Evolutionary conservation across 352 stramenopile genomes (phyloP).

Genomic region (Globisporangium camurandrum): DNA sequence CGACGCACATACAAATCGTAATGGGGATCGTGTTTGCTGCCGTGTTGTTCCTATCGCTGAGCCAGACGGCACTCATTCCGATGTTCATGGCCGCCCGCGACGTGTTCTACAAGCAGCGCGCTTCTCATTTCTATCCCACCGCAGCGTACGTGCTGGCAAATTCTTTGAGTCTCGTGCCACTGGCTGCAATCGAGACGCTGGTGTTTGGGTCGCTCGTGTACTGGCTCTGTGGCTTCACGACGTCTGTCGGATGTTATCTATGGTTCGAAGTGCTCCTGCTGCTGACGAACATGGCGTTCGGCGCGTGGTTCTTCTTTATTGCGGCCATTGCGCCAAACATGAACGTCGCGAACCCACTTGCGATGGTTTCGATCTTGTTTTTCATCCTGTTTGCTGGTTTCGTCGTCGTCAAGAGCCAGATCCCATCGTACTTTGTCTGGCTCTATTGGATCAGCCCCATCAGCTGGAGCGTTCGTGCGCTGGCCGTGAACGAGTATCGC

Average conservation of each 20-base stretch:
- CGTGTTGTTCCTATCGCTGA: conserved; percentile 68
- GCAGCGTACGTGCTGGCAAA: conserved; percentile 52
- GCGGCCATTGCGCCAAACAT: conserved; percentile 18
- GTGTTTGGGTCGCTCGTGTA: conserved; percentile 71
- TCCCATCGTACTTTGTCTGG: conserved; percentile 33
- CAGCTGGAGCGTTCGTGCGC: conserved; percentile 30
- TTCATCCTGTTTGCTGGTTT: conserved; percentile 56
- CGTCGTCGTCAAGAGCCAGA: conserved; percentile 30
- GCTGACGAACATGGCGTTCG: conserved; percentile 39
- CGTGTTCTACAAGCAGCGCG: conserved; percentile 78
- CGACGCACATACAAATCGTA: conserved; percentile 20
- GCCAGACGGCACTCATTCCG: conserved; percentile 63
- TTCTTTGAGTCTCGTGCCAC: conserved; percentile 22
- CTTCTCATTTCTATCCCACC: conserved; percentile 62
- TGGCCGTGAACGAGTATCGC: conserved; percentile 21
- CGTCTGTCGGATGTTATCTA: conserved; percentile 20
- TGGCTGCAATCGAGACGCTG: conserved; percentile 36
- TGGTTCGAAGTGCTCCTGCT: conserved; percentile 36
- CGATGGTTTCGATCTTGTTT: conserved; percentile 32
- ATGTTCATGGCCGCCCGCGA: conserved; percentile 47
- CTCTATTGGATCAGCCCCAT: conserved; percentile 23
- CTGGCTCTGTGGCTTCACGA: conserved; percentile 53
- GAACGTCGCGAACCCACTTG: conserved; percentile 34
- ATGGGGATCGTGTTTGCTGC: conserved; percentile 72
- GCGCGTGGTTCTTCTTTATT: conserved; percentile 44